Conservation (phyloP, 1,284 basidiomycete genomes). For the Tausonia pullulans region DNA sequence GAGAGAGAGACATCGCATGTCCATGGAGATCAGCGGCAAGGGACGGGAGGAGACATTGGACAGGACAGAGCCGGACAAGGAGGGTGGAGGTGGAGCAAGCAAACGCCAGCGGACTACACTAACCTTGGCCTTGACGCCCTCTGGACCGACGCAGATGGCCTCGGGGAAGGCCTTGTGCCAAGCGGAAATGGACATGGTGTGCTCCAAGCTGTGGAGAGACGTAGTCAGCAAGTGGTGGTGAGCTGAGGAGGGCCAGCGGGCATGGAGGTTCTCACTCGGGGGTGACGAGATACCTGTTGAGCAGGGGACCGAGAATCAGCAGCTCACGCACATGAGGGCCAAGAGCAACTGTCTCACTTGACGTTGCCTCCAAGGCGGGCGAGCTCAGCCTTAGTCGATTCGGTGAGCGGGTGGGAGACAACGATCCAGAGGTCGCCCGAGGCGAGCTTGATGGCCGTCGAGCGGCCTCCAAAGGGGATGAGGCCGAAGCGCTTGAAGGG, state of each 20-base stretch:
- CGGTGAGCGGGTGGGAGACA: constrained; percentile 67
- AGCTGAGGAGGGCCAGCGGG: not conserved
- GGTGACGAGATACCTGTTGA: constrained; percentile 35
- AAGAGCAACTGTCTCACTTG: constrained; percentile 40
- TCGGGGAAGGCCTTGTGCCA: constrained; percentile 49
- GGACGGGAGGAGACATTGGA: too few species aligned
- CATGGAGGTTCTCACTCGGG: constrained; percentile 27
- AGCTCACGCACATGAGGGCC: not conserved
- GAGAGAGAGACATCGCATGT: too few species aligned
- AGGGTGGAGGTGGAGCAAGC: too few species aligned
- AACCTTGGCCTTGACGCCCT: constrained; percentile 32
- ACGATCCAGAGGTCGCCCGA: constrained; percentile 70
- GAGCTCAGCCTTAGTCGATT: constrained; percentile 58
- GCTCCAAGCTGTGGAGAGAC: constrained; percentile 26
- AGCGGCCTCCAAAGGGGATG: constrained; percentile 49
- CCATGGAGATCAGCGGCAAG: too few species aligned
- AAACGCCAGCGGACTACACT: not conserved
- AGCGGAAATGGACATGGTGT: constrained; percentile 37
- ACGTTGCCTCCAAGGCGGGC: constrained; percentile 60
- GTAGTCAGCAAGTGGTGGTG: too few species aligned
- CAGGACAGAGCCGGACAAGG: too few species aligned
- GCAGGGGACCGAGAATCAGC: not conserved
- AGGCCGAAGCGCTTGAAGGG: constrained; percentile 27
- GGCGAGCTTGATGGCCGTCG: constrained; percentile 65
- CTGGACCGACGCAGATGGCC: constrained; percentile 47